Evolutionary conservation across 2,329 filamentous ascomycete genomes (phyloP), one percentile per base, ranked within the genome.

Genomic region (Fonsecaea multimorphosa): DNA sequence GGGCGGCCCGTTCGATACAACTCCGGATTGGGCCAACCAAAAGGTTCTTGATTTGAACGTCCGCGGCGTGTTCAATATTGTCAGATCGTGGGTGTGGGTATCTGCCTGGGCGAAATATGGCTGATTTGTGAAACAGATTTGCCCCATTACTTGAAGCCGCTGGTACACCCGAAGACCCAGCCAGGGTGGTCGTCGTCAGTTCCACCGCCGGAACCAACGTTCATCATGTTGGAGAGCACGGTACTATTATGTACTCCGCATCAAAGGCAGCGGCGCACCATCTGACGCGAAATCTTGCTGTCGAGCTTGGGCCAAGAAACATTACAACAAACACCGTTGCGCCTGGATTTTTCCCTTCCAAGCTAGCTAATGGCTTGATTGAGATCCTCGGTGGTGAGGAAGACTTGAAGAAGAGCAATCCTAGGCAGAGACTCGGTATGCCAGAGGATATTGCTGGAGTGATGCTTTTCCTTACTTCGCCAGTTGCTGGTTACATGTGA

Each of bases 361-460:
- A 58, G n/a, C 52, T 69, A 22, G 65, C 67, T 12, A 57, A 57
- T 22, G 54, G 54, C 44, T 53, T 58, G 29, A 67, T 69, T 32
- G 62, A 69, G 24, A 49, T 36, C 19, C 58, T 65, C 22, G 67
- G 67, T 9, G 67, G 67, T 2, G 54, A 58, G n/a, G 67, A 65
- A 16, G 36, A 54, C 6, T 44, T 67, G 36, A 54, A 61, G 2
- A 79, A 77, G 0, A 83, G 86, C 2, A 87, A 90, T 66, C 90
- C 90, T 8, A 73, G 92, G 70, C 84, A 86, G 0, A 80, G 90
- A 38, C 90, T 92, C 71, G 90, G 90, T 0, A 73, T 78, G 69
- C 85, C 90, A 0, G 91, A 93, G 79, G 91, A 95, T 78, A 90
- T 95, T 72, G 91, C 90, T 0, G 91, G 89, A 0, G 84, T 85